Base-by-base conservation (phyloP, 192 early-diverging fungal genomes). In the Linnemannia schmuckeri region DNA sequence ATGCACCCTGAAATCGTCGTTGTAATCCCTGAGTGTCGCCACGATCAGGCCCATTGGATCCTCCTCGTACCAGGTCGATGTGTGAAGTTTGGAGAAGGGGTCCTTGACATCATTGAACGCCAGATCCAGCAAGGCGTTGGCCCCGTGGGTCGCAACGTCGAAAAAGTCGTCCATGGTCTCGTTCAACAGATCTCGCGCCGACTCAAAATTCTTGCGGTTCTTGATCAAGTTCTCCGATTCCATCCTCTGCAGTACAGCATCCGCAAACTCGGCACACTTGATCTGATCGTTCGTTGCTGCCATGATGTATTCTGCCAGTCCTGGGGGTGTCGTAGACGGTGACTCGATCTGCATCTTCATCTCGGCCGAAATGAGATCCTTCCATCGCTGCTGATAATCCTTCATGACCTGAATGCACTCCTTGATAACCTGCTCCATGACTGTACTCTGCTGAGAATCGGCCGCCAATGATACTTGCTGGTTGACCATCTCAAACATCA, bases 401-500 rank as follows among this genome's bases (percentile, higher is more conserved):
- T 95, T 95, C 78, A 99, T 94, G 54, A 97, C 91, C 72, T 92
- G 92, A 73, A 92, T 89, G 88, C 97, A 99, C 85, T 95, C 91
- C 82, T 90, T 88, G 12, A 97, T 88, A 10, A 99, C 96, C 82
- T 99, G 94, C 87, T 93, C 96, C 40, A 99, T 90, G 46, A 99
- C 90, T 74, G 95, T 96, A n/a, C 95, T 97, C n/a, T 97, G 93
- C 49, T 95, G 95, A 2, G 97, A 95, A 49, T 94, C 92, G 20
- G 91, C 91, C 0, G 97, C 97, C 35, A 99, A 88, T 77, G 97
- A 96, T 27, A 99, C 93, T 89, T 99, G 98, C 90, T 99, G 97
- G 87, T 98, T 98, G 72, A 99, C 94, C 91, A 99, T 99, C 89
- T 99, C 96, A 90, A 99, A 99, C 85, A 99, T 91, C 70, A 97